Base-by-base conservation (phyloP, 139 green algal species). In the Chlorella sorokiniana region DNA sequence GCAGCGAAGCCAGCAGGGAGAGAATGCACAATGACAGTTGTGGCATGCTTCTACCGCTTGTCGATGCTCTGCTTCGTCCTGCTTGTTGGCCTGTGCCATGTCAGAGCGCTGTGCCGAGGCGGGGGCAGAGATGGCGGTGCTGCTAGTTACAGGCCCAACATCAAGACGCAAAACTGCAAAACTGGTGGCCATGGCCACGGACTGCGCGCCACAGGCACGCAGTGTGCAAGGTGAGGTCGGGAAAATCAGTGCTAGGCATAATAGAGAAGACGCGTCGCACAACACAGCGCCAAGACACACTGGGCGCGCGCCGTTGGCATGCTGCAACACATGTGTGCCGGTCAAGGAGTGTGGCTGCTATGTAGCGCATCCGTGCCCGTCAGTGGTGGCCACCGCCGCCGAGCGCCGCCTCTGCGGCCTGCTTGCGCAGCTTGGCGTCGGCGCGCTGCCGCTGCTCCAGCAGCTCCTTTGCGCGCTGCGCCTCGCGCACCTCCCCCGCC, bases 341-440 rank as follows among this genome's bases (percentile, higher is more conserved):
- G n/a, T n/a, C n/a, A n/a, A n/a, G n/a, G n/a, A n/a, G n/a, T n/a
- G n/a, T n/a, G n/a, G n/a, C n/a, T n/a, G n/a, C n/a, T n/a, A n/a
- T n/a, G n/a, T n/a, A n/a, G n/a, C n/a, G n/a, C n/a, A n/a, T n/a
- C n/a, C n/a, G n/a, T n/a, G n/a, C n/a, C n/a, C 10, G 1, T 76
- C 69, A 76, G 44, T 40, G 29, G n/a, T 29, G 41, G 69, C 44
- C 73, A 2, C 31, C 65, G 35, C 35, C 37, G 9, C 33, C 37
- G 56, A 65, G 16, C 23, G 18, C 56, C n/a, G 56, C 22, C 56
- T 56, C 48, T 25, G n/a, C 56, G 5, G 31, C 31, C 63, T 69
- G 65, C 44, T 91, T 91, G 31, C 90, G 81, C 38, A 86, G 61
- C 78, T 93, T 93, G 40, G 84, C 84, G 48, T 93, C 90, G 8